Percentiles rank a stretch among this genome's conserved stretches.
Evolutionary conservation across 768 basidiomycete species (phyloP).

Genomic region (Pulveroboletus sp.): DNA sequence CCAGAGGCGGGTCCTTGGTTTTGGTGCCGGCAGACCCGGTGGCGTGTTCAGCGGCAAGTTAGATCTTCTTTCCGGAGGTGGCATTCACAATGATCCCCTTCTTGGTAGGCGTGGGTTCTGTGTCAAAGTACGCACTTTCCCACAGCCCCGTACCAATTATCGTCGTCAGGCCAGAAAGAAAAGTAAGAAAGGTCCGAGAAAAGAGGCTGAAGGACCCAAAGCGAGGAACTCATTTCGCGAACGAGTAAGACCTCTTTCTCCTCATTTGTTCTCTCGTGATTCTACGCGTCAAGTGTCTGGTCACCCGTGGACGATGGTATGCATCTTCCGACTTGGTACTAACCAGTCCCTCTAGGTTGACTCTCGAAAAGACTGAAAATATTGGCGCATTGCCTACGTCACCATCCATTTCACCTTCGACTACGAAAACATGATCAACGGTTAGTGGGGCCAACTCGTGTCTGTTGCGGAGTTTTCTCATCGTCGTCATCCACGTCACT

Average conservation of each 20-base stretch:
- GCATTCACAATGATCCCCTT: slow-evolving; percentile 13
- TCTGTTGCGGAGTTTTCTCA: neutral
- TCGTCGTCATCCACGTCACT: neutral
- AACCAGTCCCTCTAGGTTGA: slow-evolving; percentile 11
- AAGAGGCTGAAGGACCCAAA: slow-evolving; percentile 90
- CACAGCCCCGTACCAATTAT: slow-evolving; percentile 96
- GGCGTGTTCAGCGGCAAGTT: slow-evolving; percentile 27
- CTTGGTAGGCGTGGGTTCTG: slow-evolving; percentile 60
- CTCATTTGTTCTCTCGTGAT: neutral
- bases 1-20: slow-evolving; percentile 48
- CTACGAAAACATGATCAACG: slow-evolving; percentile 15
- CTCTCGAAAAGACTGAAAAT: slow-evolving; percentile 9
- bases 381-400: slow-evolving; percentile 11
- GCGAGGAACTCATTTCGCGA: slow-evolving; percentile 72
- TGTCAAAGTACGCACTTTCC: slow-evolving; percentile 74
- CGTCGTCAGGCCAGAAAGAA: slow-evolving; percentile 88
- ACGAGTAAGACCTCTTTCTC: slow-evolving; percentile 40
- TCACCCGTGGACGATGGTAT: neutral
- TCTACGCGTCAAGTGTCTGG: neutral
- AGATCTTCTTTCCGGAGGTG: neutral
- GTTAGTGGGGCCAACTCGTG: neutral
- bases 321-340: neutral
- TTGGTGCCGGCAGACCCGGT: slow-evolving; percentile 30
- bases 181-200: slow-evolving; percentile 79
- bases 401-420: slow-evolving; percentile 8